phyloP scores from a whole-genome alignment of 2,329 filamentous ascomycete genomes.

The Alternaria arborescens region DNA sequence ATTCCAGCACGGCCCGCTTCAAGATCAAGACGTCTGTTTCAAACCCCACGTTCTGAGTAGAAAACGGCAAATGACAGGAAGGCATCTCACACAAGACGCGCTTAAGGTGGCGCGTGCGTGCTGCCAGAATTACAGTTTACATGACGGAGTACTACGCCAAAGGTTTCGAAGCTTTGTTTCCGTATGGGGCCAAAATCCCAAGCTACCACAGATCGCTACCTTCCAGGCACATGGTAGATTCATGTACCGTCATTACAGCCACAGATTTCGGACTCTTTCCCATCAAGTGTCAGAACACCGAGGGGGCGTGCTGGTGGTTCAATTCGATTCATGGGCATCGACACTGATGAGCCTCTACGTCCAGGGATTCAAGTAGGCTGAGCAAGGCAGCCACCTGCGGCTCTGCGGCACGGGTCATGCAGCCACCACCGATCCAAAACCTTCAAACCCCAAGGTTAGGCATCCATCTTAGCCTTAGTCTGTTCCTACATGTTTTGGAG shows the following conservation, averaged over 20 bases:
- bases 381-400: slow-evolving; percentile 5
- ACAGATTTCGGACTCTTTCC: neutral
- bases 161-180: neutral
- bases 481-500: neutral
- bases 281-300: too few species aligned
- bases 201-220: neutral
- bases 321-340: neutral
- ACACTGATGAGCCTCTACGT: neutral
- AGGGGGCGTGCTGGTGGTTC: neutral
- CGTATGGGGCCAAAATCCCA: neutral
- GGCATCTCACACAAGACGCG: neutral
- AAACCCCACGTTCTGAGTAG: neutral
- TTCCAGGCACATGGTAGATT: neutral
- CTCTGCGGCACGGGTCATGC: slow-evolving; percentile 5
- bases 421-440: slow-evolving; percentile 6
- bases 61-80: slow-evolving; percentile 3
- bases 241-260: neutral
- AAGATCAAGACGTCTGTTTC: neutral
- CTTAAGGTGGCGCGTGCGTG: neutral
- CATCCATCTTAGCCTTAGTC: neutral
- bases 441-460: neutral
- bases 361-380: neutral
- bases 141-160: neutral
- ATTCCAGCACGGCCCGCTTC: neutral
- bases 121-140: neutral